Conservation (phyloP, 2,329 filamentous ascomycete species). For the Fusarium tupiense region DNA sequence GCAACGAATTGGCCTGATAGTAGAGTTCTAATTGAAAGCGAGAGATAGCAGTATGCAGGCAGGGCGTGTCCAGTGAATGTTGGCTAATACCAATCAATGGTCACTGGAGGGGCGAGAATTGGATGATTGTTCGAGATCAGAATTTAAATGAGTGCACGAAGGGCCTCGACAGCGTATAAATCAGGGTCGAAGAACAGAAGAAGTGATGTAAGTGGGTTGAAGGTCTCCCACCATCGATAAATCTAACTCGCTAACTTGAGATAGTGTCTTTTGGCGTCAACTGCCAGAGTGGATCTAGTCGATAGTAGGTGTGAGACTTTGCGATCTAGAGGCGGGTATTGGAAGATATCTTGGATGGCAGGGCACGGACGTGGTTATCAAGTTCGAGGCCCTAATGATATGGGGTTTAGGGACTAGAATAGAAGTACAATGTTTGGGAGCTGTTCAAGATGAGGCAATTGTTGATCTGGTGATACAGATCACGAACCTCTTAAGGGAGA, state of each 20-base stretch:
- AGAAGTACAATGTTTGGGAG: conserved; percentile 1
- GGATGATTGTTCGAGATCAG: background rate
- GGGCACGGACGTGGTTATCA: conserved; percentile 13
- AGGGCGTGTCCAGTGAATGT: background rate
- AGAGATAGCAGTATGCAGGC: background rate
- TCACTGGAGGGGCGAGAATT: conserved; percentile 7
- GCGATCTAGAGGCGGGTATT: background rate
- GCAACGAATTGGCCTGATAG: conserved; percentile 9
- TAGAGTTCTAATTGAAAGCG: background rate
- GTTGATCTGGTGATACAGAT: conserved; percentile 24
- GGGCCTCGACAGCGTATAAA: background rate
- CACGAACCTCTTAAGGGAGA: background rate
- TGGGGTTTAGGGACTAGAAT: background rate
- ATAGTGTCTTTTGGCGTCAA: conserved; percentile 28
- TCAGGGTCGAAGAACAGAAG: conserved; percentile 7
- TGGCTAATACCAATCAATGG: conserved; percentile 32
- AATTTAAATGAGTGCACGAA: background rate
- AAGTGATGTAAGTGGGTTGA: conserved; percentile 28
- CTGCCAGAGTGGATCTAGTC: conserved; percentile 24
- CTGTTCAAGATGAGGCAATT: conserved; percentile 17
- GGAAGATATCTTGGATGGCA: conserved; percentile 3
- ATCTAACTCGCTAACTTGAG: conserved; percentile 26
- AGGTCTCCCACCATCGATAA: conserved; percentile 27
- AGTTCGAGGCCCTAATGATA: conserved; percentile 7
- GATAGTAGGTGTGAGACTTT: conserved; percentile 1